phyloP scores from a whole-genome alignment of 2,329 filamentous ascomycete species.

The Alternaria sp. region DNA sequence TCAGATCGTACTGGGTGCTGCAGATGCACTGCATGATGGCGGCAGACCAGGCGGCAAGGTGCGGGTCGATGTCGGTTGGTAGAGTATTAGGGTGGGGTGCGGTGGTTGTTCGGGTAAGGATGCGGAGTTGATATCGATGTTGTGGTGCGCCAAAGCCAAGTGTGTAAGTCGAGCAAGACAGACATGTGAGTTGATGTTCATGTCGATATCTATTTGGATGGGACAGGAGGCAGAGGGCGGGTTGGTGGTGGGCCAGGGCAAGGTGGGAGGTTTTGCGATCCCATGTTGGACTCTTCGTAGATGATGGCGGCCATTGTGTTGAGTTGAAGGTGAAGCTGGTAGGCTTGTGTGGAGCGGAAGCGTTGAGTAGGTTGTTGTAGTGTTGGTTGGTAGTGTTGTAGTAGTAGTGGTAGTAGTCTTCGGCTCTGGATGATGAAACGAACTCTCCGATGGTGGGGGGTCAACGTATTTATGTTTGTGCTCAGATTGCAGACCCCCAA shows the following conservation, averaged over 20 bases:
- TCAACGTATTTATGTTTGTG: slow-evolving; percentile 50
- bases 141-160: slow-evolving; percentile 34
- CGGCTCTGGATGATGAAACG: slow-evolving; percentile 43
- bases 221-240: slow-evolving; percentile 55
- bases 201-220: slow-evolving; percentile 47
- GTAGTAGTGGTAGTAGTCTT: slow-evolving; percentile 21
- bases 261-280: slow-evolving; percentile 52
- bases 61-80: slow-evolving; percentile 24
- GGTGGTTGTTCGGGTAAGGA: slow-evolving; percentile 13
- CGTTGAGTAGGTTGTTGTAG: slow-evolving; percentile 10
- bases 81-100: slow-evolving; percentile 24
- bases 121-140: slow-evolving; percentile 27
- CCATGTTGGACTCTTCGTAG: slow-evolving; percentile 49
- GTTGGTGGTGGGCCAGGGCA: slow-evolving; percentile 57
- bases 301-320: slow-evolving; percentile 42
- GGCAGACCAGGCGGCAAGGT: slow-evolving; percentile 24
- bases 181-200: slow-evolving; percentile 6
- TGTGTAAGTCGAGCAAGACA: slow-evolving; percentile 24
- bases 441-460: slow-evolving; percentile 36
- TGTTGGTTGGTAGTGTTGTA: slow-evolving; percentile 15
- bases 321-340: slow-evolving; percentile 9
- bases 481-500: slow-evolving; percentile 45
- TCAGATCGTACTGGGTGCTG: slow-evolving; percentile 33
- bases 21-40: slow-evolving; percentile 31
- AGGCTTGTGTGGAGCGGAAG: slow-evolving; percentile 11